phyloP scores from a whole-genome alignment of 1,284 basidiomycete genomes.

The Ustilago hordei region DNA sequence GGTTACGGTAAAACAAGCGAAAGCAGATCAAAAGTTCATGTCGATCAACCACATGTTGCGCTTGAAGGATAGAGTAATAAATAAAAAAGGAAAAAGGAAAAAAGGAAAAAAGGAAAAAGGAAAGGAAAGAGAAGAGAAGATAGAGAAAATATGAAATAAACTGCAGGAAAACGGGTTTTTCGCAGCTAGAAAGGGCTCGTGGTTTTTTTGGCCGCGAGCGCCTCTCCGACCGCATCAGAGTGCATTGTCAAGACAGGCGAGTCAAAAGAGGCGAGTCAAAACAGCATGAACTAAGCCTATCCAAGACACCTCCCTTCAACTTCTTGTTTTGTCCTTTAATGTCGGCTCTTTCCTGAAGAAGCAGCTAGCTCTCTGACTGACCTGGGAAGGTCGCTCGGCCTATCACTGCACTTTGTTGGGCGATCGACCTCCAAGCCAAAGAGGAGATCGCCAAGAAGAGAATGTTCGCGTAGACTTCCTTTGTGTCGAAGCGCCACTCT shows the following conservation, averaged over 20 bases:
- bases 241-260: background rate
- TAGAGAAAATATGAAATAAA: background rate
- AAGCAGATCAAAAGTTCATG: no score
- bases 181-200: background rate
- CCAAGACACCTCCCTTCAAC: background rate
- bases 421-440: background rate
- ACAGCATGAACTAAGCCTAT: background rate
- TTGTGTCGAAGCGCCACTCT: background rate
- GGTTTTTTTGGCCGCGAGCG: background rate
- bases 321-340: background rate
- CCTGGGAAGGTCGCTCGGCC: background rate
- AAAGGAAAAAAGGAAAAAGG: background rate
- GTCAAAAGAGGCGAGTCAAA: background rate
- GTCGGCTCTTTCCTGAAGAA: background rate
- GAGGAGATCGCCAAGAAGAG: constrained; percentile 1
- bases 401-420: background rate
- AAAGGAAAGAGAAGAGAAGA: background rate
- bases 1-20: no score
- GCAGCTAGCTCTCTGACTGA: background rate
- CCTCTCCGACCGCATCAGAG: background rate
- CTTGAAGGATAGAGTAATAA: no score
- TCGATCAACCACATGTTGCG: no score
- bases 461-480: background rate
- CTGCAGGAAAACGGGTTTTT: no score
- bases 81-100: background rate